Evolutionary conservation across 495 filamentous ascomycete genomes (phyloP).

Genomic region (Hypoxylon intermedium): DNA sequence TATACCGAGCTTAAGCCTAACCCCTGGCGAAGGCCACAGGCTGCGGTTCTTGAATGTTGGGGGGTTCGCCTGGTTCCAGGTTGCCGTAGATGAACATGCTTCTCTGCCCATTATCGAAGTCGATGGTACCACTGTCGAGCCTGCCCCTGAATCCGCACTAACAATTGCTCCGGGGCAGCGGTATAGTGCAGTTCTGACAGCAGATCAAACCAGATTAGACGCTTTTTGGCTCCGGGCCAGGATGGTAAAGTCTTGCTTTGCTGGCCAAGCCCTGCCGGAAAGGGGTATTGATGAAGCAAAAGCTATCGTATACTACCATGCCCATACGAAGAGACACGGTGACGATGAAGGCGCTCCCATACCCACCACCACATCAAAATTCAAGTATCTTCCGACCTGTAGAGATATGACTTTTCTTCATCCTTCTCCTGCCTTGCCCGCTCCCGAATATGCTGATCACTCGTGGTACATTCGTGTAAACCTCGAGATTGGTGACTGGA

Average conservation of each 20-base stretch:
- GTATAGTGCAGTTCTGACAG: conserved; percentile 67
- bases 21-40: conserved; percentile 63
- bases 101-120: conserved; percentile 67
- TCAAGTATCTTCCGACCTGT: conserved; percentile 47
- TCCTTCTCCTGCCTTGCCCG: conserved; percentile 48
- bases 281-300: conserved; percentile 59
- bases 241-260: conserved; percentile 65
- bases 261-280: conserved; percentile 50
- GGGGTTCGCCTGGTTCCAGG: conserved; percentile 64
- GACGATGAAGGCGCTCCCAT: conserved; percentile 31
- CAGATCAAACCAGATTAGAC: conserved; percentile 62
- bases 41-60: conserved; percentile 73
- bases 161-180: conserved; percentile 70
- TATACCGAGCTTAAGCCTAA: conserved; percentile 55
- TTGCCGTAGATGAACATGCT: conserved; percentile 57
- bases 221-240: conserved; percentile 67
- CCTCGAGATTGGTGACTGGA: conserved; percentile 63
- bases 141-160: conserved; percentile 58
- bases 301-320: conserved; percentile 60
- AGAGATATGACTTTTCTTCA: conserved; percentile 48
- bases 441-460: conserved; percentile 52
- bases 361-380: conserved; percentile 47
- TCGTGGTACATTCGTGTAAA: conserved; percentile 58
- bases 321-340: conserved; percentile 11
- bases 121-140: conserved; percentile 73